Evolutionary conservation across 108 stramenopile species (phyloP).

Genomic region (Nitzschia sp.): DNA sequence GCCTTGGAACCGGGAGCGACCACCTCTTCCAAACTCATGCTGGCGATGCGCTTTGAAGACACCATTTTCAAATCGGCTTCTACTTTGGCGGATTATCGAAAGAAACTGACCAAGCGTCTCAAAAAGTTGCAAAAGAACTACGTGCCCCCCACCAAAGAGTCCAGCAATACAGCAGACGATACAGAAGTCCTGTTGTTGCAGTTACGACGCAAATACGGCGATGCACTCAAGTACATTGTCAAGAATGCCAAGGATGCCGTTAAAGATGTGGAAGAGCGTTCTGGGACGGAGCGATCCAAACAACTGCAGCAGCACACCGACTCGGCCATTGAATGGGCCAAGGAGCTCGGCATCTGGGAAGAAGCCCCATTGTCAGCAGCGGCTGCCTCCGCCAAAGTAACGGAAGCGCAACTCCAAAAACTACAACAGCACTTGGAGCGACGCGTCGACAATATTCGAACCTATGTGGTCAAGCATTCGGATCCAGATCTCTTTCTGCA

Average conservation of each 20-base stretch:
- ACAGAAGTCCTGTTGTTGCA: slow-evolving; percentile 38
- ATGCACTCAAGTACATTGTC: slow-evolving; percentile 54
- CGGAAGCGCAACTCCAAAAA: slow-evolving; percentile 31
- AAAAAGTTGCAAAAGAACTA: slow-evolving; percentile 79
- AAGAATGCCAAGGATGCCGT: slow-evolving; percentile 59
- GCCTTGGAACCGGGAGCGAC: slow-evolving; percentile 72
- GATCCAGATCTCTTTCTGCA: slow-evolving; percentile 67
- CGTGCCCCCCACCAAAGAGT: slow-evolving; percentile 24
- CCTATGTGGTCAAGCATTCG: slow-evolving; percentile 65
- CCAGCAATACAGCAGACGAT: slow-evolving; percentile 16
- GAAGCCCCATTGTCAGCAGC: slow-evolving; percentile 6
- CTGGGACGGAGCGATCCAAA: slow-evolving; percentile 45
- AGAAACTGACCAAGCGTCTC: slow-evolving; percentile 65
- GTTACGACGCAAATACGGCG: slow-evolving; percentile 54
- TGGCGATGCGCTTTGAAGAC: slow-evolving; percentile 82
- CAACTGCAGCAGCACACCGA: slow-evolving; percentile 57
- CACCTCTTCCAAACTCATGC: slow-evolving; percentile 63
- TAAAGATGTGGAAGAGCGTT: slow-evolving; percentile 34
- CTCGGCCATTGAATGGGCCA: slow-evolving; percentile 50
- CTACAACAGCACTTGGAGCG: slow-evolving; percentile 56
- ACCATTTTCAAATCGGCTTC: slow-evolving; percentile 63
- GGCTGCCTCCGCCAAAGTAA: not conserved
- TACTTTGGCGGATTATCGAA: slow-evolving; percentile 67
- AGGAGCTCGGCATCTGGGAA: slow-evolving; percentile 46
- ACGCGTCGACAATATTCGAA: slow-evolving; percentile 65